Conservation (phyloP, 2,329 filamentous ascomycete genomes). For the Sclerotinia nivalis region DNA sequence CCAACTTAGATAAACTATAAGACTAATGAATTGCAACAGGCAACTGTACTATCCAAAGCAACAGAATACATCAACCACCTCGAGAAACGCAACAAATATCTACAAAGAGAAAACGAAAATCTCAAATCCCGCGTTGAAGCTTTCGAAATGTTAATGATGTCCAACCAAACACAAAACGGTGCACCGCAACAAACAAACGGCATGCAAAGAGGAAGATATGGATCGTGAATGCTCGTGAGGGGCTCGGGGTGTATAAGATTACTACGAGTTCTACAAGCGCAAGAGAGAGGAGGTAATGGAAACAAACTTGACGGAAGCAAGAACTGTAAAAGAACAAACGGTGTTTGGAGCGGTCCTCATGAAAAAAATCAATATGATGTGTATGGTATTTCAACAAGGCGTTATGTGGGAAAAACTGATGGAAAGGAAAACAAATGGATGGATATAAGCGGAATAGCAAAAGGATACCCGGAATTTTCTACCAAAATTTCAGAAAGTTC, state of each 20-base stretch:
- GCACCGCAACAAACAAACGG: conserved; percentile 8
- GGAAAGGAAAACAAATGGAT: background rate
- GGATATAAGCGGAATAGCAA: background rate
- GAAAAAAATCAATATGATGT: conserved; percentile 3
- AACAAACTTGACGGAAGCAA: background rate
- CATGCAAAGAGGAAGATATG: conserved; percentile 16
- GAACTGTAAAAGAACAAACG: conserved; percentile 1
- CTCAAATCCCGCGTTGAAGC: conserved; percentile 78
- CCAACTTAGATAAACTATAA: background rate
- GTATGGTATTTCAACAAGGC: background rate
- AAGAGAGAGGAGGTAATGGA: conserved; percentile 3
- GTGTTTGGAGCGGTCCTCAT: conserved; percentile 3
- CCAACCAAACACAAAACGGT: conserved; percentile 37
- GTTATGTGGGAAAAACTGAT: background rate
- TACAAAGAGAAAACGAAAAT: conserved; percentile 76
- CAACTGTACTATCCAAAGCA: conserved; percentile 76
- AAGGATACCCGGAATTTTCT: conserved; percentile 20
- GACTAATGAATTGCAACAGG: conserved; percentile 27
- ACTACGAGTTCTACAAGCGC: background rate
- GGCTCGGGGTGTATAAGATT: background rate
- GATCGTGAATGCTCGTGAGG: background rate
- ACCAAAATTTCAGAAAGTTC: conserved; percentile 3
- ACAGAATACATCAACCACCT: conserved; percentile 94
- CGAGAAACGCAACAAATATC: conserved; percentile 81
- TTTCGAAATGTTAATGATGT: conserved; percentile 77